Evolutionary conservation across 2,329 filamentous ascomycete species (phyloP).

Genomic region (Cytospora paraplurivora): DNA sequence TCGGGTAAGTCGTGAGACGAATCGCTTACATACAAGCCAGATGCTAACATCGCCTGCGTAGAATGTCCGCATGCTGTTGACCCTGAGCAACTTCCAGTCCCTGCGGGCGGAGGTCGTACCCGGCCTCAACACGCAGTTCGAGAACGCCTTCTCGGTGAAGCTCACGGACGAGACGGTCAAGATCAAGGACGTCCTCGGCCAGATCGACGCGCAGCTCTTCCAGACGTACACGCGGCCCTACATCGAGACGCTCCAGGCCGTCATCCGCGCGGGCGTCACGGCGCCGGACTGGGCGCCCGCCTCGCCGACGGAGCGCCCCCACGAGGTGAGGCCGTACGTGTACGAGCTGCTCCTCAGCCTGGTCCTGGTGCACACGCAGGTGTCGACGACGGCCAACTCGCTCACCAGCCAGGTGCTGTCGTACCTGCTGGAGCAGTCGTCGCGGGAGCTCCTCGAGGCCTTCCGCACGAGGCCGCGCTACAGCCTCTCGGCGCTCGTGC

Average conservation of each 20-base stretch:
- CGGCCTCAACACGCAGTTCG: constrained; percentile 86
- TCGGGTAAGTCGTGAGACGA: constrained; percentile 46
- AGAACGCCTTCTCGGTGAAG: constrained; percentile 90
- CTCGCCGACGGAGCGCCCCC: constrained; percentile 56
- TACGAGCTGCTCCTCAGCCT: constrained; percentile 83
- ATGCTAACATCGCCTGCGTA: constrained; percentile 42
- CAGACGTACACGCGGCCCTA: constrained; percentile 85
- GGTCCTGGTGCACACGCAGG: constrained; percentile 89
- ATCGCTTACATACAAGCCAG: neutral
- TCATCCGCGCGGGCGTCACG: constrained; percentile 73
- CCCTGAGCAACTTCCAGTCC: constrained; percentile 85
- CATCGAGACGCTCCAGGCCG: constrained; percentile 66
- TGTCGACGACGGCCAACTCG: constrained; percentile 74
- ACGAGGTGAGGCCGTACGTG: constrained; percentile 82
- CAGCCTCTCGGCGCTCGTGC: constrained; percentile 82
- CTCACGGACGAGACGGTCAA: constrained; percentile 92
- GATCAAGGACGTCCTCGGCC: constrained; percentile 83
- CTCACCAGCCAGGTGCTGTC: constrained; percentile 82
- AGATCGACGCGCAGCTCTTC: constrained; percentile 91
- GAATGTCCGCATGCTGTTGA: constrained; percentile 92
- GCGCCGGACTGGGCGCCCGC: constrained; percentile 71
- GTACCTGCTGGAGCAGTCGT: constrained; percentile 81
- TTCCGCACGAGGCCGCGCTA: constrained; percentile 72
- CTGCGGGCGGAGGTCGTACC: constrained; percentile 83
- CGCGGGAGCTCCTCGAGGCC: constrained; percentile 75